phyloP scores from a whole-genome alignment of 2,329 filamentous ascomycete genomes.

The Apiospora kogelbergensis region DNA sequence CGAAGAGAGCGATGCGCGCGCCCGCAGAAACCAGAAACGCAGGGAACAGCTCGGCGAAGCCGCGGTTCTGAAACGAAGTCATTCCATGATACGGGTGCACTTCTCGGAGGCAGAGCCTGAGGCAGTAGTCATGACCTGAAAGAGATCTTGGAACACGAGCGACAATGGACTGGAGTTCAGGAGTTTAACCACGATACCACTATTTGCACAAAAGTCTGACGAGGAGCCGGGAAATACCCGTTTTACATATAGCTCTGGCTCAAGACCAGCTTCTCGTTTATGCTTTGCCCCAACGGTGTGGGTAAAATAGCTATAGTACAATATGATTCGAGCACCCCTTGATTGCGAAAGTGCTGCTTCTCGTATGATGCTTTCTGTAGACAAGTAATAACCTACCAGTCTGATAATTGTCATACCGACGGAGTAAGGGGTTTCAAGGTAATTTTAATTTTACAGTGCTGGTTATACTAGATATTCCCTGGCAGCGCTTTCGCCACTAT shows the following conservation, averaged over 20 bases:
- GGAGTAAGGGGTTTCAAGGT: no score
- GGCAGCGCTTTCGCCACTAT: no score
- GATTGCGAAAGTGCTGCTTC: no score
- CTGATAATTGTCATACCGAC: no score
- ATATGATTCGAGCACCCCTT: not conserved
- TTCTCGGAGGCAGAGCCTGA: conserved; percentile 32
- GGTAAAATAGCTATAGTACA: conserved; percentile 13
- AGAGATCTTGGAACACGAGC: not conserved
- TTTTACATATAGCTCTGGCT: not conserved
- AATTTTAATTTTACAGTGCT: no score
- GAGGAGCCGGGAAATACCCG: not conserved
- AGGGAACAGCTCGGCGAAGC: conserved; percentile 33
- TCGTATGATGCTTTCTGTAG: no score
- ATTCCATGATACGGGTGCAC: conserved; percentile 30
- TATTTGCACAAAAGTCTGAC: not conserved
- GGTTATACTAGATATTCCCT: no score
- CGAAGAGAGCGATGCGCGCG: conserved; percentile 60
- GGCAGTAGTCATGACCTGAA: conserved; percentile 28
- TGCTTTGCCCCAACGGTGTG: conserved; percentile 17
- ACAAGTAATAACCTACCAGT: no score
- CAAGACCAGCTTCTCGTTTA: conserved; percentile 7
- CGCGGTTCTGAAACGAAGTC: conserved; percentile 22
- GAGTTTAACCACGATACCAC: not conserved
- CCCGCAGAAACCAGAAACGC: conserved; percentile 53
- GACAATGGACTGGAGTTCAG: not conserved